Percentiles rank a stretch among this genome's conserved stretches.
Conservation (phyloP, 2,329 filamentous ascomycete species). For the Cercospora sp. region DNA sequence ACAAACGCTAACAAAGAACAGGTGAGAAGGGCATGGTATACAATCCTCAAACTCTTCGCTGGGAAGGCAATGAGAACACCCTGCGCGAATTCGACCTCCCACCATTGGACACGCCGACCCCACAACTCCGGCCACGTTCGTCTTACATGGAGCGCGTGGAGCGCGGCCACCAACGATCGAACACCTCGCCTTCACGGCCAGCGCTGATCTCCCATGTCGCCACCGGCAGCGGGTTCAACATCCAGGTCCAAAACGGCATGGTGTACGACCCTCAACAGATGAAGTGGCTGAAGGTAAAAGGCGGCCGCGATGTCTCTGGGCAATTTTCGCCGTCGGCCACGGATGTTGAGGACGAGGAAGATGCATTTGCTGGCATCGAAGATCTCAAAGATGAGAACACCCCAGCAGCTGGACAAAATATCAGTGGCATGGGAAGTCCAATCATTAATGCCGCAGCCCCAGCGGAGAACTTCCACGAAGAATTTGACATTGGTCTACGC, state of each 20-base stretch:
- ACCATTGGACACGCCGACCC: constrained; percentile 40
- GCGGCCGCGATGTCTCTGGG: constrained; percentile 41
- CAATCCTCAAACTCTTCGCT: constrained; percentile 80
- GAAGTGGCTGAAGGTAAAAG: constrained; percentile 81
- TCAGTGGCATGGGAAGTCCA: constrained; percentile 34
- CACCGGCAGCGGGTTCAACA: constrained; percentile 69
- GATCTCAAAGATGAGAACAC: constrained; percentile 72
- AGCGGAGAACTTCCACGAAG: constrained; percentile 74
- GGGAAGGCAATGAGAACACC: constrained; percentile 95
- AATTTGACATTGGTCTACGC: constrained; percentile 95
- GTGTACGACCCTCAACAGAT: constrained; percentile 95
- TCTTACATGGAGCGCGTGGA: constrained; percentile 40
- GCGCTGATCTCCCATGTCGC: constrained; percentile 86
- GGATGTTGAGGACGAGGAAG: constrained; percentile 82
- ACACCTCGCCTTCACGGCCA: constrained; percentile 55
- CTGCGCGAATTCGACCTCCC: constrained; percentile 72
- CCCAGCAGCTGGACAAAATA: constrained; percentile 26
- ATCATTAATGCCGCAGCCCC: constrained; percentile 57
- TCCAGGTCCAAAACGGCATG: constrained; percentile 97
- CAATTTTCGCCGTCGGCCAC: constrained; percentile 56
- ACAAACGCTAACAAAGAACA: constrained; percentile 40
- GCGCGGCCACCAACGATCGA: constrained; percentile 39
- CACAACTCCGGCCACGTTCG: constrained; percentile 35
- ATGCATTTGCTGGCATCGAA: constrained; percentile 92
- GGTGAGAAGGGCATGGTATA: constrained; percentile 95